Base-by-base conservation (phyloP, 169 alveolate genomes). In the Plasmodium billcollinsi region DNA sequence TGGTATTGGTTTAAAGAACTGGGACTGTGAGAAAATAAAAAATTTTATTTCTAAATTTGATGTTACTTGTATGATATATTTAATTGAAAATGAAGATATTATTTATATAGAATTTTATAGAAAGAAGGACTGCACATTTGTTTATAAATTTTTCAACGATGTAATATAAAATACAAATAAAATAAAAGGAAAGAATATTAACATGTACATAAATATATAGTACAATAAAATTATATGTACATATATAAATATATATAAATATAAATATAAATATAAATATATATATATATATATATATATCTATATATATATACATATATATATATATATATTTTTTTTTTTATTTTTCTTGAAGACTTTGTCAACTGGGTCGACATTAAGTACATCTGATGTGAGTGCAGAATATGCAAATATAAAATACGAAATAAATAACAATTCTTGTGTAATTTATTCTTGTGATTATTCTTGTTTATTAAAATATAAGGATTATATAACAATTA, bases 401-500 rank as follows among this genome's bases (percentile, higher is more conserved):
- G 89, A 76, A 43, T 76, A 76, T 65, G 66, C 63, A 12, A 76
- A 76, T 43, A 58, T 76, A 39, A 66, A 43, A 12, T 76, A 76
- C 47, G 63, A 76, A 29, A 26, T 58, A n/a, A 62, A 76, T 49
- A 56, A 58, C n/a, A 72, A 65, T 21, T 12, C 43, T 43, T 43
- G 76, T 52, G 47, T 14, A 21, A 21, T 39, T 18, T 76, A 76
- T 43, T 18, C 76, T 4, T 8, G 26, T 43, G 58, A 47, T 14
- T 12, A 8, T 18, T 11, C 47, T 3, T 18, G 11, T 29, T 12
- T 61, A 12, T n/a, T 43, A 39, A 50, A 26, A 52, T 3, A 26
- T 21, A 50, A 24, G 1, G 89, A 18, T 1, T 29, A 7, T 26
- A 58, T 76, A 43, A 63, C 70, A 11, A 39, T 76, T 43, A 39